Conservation (phyloP, 2,329 filamentous ascomycete species). For the Hysterium pulicare region DNA sequence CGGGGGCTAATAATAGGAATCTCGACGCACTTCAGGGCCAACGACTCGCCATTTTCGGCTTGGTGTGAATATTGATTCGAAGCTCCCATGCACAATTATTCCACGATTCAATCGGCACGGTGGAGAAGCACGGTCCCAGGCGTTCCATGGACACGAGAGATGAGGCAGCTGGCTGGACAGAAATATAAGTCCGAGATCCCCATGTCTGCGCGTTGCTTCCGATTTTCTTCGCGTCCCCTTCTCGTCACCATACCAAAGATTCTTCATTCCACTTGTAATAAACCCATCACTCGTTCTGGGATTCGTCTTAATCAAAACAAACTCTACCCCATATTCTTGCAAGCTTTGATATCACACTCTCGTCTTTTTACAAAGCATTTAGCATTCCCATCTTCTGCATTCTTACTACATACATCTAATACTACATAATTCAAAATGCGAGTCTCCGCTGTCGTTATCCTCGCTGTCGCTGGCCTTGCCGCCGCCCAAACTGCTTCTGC, state of each 20-base stretch:
- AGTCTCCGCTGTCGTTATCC: constrained; percentile 26
- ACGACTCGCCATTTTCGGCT: background rate
- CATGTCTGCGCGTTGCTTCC: background rate
- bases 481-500: constrained; percentile 36
- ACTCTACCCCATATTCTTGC: background rate
- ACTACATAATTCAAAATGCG: constrained; percentile 25
- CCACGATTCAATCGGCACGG: background rate
- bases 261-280: constrained; percentile 2
- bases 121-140: background rate
- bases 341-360: background rate
- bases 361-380: background rate
- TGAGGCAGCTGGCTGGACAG: background rate
- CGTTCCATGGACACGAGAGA: background rate
- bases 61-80: constrained; percentile 1
- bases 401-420: background rate
- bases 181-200: background rate
- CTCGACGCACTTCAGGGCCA: background rate
- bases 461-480: constrained; percentile 36
- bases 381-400: background rate
- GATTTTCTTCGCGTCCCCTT: background rate
- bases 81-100: background rate
- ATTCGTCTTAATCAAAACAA: constrained; percentile 7
- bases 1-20: background rate
- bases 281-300: constrained; percentile 24
- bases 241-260: background rate